Percentiles rank a stretch among this genome's conserved stretches.
These are phyloP conservation scores for Triangularia setosa DNA, from an alignment of 2,329 filamentous ascomycete species.

Conservation along the genomic window DNA sequence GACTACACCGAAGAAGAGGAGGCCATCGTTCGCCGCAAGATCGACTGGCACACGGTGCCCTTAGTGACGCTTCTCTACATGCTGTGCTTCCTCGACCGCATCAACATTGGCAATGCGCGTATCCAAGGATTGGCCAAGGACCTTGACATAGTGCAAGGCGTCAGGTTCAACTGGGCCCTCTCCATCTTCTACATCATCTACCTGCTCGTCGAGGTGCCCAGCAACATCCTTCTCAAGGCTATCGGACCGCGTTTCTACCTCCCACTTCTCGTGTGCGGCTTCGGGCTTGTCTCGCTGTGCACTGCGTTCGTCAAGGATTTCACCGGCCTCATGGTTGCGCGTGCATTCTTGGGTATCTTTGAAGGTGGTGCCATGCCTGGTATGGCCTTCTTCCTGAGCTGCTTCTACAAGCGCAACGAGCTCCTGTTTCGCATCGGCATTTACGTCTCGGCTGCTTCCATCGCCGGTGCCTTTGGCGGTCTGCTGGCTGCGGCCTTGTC, in stretches of 20 bases:
- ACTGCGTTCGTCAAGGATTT: conserved; percentile 51
- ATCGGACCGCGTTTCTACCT: conserved; percentile 51
- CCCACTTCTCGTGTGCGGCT: conserved; percentile 50
- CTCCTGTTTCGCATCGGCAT: conserved; percentile 53
- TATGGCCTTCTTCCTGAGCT: conserved; percentile 53
- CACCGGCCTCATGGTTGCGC: conserved; percentile 42
- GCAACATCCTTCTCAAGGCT: conserved; percentile 52
- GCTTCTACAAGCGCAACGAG: conserved; percentile 55
- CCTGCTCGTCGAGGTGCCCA: conserved; percentile 52
- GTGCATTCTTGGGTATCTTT: conserved; percentile 50
- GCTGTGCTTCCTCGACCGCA: conserved; percentile 34
- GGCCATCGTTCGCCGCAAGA: conserved; percentile 44
- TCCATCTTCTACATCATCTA: conserved; percentile 58
- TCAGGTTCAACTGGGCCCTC: conserved; percentile 54
- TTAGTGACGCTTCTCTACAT: conserved; percentile 51
- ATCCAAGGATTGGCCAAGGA: conserved; percentile 51
- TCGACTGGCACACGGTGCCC: conserved; percentile 51
- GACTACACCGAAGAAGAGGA: conserved; percentile 51
- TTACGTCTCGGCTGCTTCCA: conserved; percentile 51
- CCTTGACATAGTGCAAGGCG: conserved; percentile 42
- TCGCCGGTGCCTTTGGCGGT: conserved; percentile 56
- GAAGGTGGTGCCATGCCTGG: conserved; percentile 58
- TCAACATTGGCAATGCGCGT: conserved; percentile 51
- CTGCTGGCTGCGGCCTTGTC: conserved; percentile 51
- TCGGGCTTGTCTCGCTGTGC: conserved; percentile 52